A percentile compares a stretch with the other conserved stretches of the same genome.
phyloP scores from a whole-genome alignment of 2,329 filamentous ascomycete genomes.

The Ophiostoma australiae region DNA sequence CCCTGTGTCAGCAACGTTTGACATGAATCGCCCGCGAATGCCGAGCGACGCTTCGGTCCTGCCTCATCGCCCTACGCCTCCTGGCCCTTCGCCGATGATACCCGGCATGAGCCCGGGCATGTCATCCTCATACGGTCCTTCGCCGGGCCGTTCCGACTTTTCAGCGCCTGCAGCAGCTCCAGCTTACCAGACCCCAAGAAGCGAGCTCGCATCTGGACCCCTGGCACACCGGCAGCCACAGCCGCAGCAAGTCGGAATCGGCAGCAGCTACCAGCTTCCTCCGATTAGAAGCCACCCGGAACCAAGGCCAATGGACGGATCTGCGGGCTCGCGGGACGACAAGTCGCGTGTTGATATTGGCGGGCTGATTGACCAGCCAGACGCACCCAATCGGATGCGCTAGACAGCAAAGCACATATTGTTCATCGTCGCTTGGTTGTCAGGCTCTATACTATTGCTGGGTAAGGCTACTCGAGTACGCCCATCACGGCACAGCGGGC shows the following conservation, averaged over 20 bases:
- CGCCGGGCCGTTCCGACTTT: constrained; percentile 44
- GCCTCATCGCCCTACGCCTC: constrained; percentile 28
- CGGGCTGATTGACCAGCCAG: constrained; percentile 56
- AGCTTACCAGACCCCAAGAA: constrained; percentile 52
- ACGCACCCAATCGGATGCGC: constrained; percentile 31
- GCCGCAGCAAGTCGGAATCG: neutral
- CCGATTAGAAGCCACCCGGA: constrained; percentile 44
- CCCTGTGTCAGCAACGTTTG: constrained; percentile 46
- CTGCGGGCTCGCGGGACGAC: constrained; percentile 38
- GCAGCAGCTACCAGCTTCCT: constrained; percentile 42
- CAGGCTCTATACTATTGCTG: constrained; percentile 12
- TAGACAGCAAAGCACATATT: neutral
- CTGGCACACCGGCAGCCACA: constrained; percentile 32
- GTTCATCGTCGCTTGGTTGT: too few species aligned
- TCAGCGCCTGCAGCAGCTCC: constrained; percentile 35
- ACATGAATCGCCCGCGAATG: constrained; percentile 41
- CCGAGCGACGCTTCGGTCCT: constrained; percentile 31
- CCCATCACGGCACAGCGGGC: neutral
- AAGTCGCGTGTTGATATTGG: constrained; percentile 56
- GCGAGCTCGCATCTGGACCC: constrained; percentile 41
- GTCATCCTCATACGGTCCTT: constrained; percentile 44
- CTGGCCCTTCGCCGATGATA: constrained; percentile 31
- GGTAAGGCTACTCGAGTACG: neutral
- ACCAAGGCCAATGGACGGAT: neutral
- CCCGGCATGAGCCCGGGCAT: constrained; percentile 41